Evolutionary conservation across 805 yeast species (phyloP).

Genomic region (Monosporozyma yasuniensis): DNA sequence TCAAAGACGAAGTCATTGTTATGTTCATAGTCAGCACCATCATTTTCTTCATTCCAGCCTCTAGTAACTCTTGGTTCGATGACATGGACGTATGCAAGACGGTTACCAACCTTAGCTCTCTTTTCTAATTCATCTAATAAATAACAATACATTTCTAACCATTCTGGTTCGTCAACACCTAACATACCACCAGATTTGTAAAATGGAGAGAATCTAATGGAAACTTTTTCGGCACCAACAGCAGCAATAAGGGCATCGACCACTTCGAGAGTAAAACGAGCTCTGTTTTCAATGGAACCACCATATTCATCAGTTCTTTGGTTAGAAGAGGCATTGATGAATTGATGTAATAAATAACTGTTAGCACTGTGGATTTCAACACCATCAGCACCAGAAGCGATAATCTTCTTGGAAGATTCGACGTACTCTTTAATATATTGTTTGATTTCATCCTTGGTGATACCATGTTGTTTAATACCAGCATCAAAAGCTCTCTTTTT

Average conservation of each 20-base stretch:
- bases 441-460: slow-evolving; percentile 31
- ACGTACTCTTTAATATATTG: slow-evolving; percentile 36
- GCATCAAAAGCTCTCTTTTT: slow-evolving; percentile 28
- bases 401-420: slow-evolving; percentile 34
- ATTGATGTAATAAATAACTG: slow-evolving; percentile 52
- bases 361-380: slow-evolving; percentile 61
- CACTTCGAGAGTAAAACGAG: slow-evolving; percentile 37
- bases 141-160: slow-evolving; percentile 32
- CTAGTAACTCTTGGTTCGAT: slow-evolving; percentile 38
- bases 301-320: slow-evolving; percentile 46
- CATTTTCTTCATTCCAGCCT: slow-evolving; percentile 22
- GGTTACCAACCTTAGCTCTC: slow-evolving; percentile 28
- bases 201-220: slow-evolving; percentile 41
- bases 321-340: slow-evolving; percentile 40
- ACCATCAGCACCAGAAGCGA: slow-evolving; percentile 41
- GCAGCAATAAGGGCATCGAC: slow-evolving; percentile 43
- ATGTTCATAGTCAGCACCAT: slow-evolving; percentile 18
- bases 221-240: slow-evolving; percentile 43
- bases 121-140: slow-evolving; percentile 33
- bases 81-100: slow-evolving; percentile 36
- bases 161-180: slow-evolving; percentile 29
- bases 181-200: slow-evolving; percentile 32
- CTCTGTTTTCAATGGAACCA: slow-evolving; percentile 42
- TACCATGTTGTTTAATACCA: slow-evolving; percentile 26
- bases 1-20: slow-evolving; percentile 32